A percentile compares a stretch with the other conserved stretches of the same genome.
phyloP scores from a whole-genome alignment of 495 filamentous ascomycete genomes.

The Penicillium robsamsonii region DNA sequence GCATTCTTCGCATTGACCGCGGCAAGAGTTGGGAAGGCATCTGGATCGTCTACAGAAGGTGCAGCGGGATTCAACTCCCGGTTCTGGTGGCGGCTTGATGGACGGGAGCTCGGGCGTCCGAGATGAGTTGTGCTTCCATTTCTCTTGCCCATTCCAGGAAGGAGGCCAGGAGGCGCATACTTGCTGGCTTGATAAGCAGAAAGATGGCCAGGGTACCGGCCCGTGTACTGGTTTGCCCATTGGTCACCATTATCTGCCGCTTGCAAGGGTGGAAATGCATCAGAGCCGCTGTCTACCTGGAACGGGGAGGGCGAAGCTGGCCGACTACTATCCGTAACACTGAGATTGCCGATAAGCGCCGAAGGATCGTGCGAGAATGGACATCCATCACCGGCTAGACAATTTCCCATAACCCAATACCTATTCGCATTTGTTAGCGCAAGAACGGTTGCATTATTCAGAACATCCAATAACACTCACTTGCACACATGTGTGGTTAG shows the following conservation, averaged over 20 bases:
- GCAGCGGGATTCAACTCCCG: slow-evolving; percentile 64
- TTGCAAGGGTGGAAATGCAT: slow-evolving; percentile 84
- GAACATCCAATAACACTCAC: slow-evolving; percentile 54
- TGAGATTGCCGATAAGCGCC: slow-evolving; percentile 66
- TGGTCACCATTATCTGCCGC: slow-evolving; percentile 49
- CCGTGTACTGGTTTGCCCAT: slow-evolving; percentile 51
- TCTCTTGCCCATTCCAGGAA: slow-evolving; percentile 44
- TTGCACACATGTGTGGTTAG: slow-evolving; percentile 96
- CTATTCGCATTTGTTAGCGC: slow-evolving; percentile 39
- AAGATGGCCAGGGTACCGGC: slow-evolving; percentile 40
- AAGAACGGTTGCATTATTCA: not conserved
- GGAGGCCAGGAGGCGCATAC: slow-evolving; percentile 26
- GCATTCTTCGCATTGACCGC: slow-evolving; percentile 69
- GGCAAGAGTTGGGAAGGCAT: slow-evolving; percentile 93
- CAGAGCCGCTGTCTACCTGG: slow-evolving; percentile 72
- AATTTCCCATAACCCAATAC: slow-evolving; percentile 97
- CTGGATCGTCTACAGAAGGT: slow-evolving; percentile 85
- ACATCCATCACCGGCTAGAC: slow-evolving; percentile 89
- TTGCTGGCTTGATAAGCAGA: slow-evolving; percentile 31
- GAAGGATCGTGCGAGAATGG: slow-evolving; percentile 97
- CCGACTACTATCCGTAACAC: slow-evolving; percentile 56
- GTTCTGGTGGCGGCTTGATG: slow-evolving; percentile 79
- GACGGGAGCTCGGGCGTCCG: slow-evolving; percentile 73
- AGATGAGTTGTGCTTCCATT: slow-evolving; percentile 48
- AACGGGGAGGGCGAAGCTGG: slow-evolving; percentile 50